Base-by-base conservation (phyloP, 257 asterid species). In the Primulina tabacum region DNA sequence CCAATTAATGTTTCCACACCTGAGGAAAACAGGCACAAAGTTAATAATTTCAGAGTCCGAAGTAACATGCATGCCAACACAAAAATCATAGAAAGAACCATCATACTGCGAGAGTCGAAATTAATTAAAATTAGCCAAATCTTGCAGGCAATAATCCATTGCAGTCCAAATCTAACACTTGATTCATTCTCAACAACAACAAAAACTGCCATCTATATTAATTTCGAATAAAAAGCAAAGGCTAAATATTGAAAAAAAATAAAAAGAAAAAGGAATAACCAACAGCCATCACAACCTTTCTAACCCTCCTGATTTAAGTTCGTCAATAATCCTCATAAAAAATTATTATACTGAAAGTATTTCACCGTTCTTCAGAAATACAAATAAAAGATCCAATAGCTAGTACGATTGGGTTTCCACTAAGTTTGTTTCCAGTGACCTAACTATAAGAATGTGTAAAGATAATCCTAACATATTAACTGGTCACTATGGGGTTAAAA, bases 1-100 rank as follows among this genome's bases (percentile, higher is more conserved):
- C 99, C 99, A 93, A 71, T 93, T 93, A 75, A 93, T 93, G 81
- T 93, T 93, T 60, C 87, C 97, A 79, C 99, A 93, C 99, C 99
- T 92, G 80, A 64, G 82, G 32, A 69, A 78, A 65, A 52, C 71
- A 65, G 40, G 64, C 33, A 60, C 43, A 59, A 60, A 62, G 16
- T 47, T 57, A 57, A 69, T 21, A 60, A 33, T 77, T 67, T 43
- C 55, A 43, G 6, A 17, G 62, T 65, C 52, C 52, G 18, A 56
- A 67, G 14, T 26, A 40, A 40, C 59, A 68, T 33, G 55, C 10
- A 38, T 64, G 75, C 58, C 56, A 50, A 17, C 57, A 50, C n/a
- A 50, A 16, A 17, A 17, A 16, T 8, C 20, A 50, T 16, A 50
- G 56, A 16, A 50, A 50, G 7, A 50, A 1, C 57, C 20, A 50